Percentiles rank a stretch among this genome's conserved stretches.
These are phyloP conservation scores for Pseudopithomyces maydicus DNA, from an alignment of 2,329 filamentous ascomycete species.

Conservation along the genomic window DNA sequence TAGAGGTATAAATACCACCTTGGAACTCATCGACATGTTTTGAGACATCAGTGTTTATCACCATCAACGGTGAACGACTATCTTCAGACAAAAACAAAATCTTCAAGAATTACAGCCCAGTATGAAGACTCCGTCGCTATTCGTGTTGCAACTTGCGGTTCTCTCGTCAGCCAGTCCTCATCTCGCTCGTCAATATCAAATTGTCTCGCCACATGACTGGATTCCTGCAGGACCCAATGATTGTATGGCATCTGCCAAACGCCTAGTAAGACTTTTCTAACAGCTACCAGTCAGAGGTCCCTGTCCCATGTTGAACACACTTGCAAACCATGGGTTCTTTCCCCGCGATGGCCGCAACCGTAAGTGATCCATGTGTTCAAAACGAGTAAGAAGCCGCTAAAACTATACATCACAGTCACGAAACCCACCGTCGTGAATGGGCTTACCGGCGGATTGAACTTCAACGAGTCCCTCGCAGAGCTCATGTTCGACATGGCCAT, in stretches of 20 bases:
- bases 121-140: not conserved
- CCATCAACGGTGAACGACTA: no score
- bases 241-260: conserved; percentile 9
- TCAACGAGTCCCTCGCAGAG: conserved; percentile 46
- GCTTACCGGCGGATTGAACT: conserved; percentile 50
- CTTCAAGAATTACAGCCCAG: not conserved
- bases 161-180: conserved; percentile 1
- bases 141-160: not conserved
- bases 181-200: not conserved
- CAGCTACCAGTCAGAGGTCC: conserved; percentile 27
- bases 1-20: no score
- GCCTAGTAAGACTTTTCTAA: not conserved
- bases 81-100: no score
- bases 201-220: conserved; percentile 21
- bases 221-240: conserved; percentile 20
- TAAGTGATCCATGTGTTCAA: not conserved
- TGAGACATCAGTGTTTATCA: no score
- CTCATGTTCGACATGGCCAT: conserved; percentile 53
- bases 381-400: not conserved
- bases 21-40: no score
- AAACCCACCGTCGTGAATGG: conserved; percentile 45
- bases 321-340: conserved; percentile 43
- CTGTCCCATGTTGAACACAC: conserved; percentile 42
- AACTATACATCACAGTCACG: conserved; percentile 23
- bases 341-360: conserved; percentile 38